Conservation (phyloP, 768 basidiomycete genomes). For the Termitomyces sp. region DNA sequence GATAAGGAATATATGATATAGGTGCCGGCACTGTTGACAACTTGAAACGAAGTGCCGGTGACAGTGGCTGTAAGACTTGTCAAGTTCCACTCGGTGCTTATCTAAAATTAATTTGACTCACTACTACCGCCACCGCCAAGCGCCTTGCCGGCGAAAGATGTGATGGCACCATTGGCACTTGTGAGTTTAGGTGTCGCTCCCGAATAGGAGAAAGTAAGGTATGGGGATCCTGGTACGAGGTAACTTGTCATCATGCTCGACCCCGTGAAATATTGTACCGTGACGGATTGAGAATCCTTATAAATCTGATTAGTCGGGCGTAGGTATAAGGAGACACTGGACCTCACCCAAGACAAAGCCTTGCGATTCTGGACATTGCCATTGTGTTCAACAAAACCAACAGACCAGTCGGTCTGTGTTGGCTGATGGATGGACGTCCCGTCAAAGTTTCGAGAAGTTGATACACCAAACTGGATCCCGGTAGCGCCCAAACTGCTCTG, state of each 20-base stretch:
- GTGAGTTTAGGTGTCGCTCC: slow-evolving; percentile 31
- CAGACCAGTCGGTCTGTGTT: slow-evolving; percentile 31
- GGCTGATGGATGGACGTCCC: slow-evolving; percentile 33
- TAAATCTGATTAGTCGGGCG: neutral
- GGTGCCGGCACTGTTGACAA: slow-evolving; percentile 29
- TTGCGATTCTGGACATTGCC: slow-evolving; percentile 31
- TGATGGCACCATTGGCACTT: slow-evolving; percentile 28
- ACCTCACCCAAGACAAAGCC: slow-evolving; percentile 30
- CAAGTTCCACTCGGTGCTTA: neutral
- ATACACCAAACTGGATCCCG: slow-evolving; percentile 31
- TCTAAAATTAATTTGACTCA: slow-evolving; percentile 7
- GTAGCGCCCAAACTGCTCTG: slow-evolving; percentile 26
- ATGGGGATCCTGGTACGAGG: slow-evolving; percentile 33
- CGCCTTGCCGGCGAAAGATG: slow-evolving; percentile 26
- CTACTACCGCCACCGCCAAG: slow-evolving; percentile 22
- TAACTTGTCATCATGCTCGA: slow-evolving; percentile 30
- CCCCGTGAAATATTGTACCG: slow-evolving; percentile 32
- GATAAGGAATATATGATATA: slow-evolving; percentile 32
- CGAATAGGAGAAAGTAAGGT: slow-evolving; percentile 31
- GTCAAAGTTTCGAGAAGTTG: slow-evolving; percentile 28
- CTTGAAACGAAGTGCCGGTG: slow-evolving; percentile 27
- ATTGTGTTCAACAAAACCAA: slow-evolving; percentile 29
- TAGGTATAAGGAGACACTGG: neutral
- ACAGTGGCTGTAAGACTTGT: slow-evolving; percentile 22
- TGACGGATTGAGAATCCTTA: slow-evolving; percentile 33